These are phyloP conservation scores for Penicillium manginii DNA, from an alignment of 495 filamentous ascomycete species.

Conservation along the genomic window DNA sequence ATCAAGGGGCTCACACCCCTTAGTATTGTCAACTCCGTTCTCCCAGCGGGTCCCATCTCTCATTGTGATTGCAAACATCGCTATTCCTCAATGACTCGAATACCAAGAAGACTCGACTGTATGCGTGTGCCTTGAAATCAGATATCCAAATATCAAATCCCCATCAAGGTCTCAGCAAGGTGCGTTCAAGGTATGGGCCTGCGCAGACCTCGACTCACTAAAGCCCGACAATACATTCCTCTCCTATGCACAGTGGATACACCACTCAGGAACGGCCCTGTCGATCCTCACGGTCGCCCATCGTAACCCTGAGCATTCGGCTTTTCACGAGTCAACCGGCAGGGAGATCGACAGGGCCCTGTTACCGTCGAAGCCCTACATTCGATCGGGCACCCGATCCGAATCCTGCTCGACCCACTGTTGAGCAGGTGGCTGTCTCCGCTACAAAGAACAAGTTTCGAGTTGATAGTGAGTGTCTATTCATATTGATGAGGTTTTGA, in stretches of 20 bases:
- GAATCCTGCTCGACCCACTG: slow-evolving; percentile 4
- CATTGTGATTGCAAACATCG: not conserved
- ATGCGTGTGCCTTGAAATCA: not conserved
- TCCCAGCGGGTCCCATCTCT: not conserved
- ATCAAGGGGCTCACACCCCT: too few species aligned
- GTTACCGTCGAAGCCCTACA: not conserved
- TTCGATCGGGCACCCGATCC: not conserved
- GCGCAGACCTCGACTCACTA: not conserved
- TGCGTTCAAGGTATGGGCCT: not conserved
- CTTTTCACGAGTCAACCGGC: not conserved
- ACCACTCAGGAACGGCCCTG: slow-evolving; percentile 4
- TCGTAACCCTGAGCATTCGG: slow-evolving; percentile 14
- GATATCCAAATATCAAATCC: not conserved
- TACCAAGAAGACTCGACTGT: not conserved
- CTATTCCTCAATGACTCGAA: not conserved
- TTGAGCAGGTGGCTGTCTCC: not conserved
- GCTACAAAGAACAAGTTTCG: not conserved
- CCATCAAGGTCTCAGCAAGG: not conserved
- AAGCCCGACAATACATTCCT: slow-evolving; percentile 16
- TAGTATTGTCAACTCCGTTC: not conserved
- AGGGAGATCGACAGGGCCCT: slow-evolving; percentile 13
- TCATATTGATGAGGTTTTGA: not conserved
- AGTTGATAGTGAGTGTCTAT: not conserved
- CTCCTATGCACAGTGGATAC: not conserved
- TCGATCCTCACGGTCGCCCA: slow-evolving; percentile 20